These are phyloP conservation scores for Straminergon stramineum DNA, from an alignment of 225 moss, liverwort and hornwort species.

Conservation along the genomic window DNA sequence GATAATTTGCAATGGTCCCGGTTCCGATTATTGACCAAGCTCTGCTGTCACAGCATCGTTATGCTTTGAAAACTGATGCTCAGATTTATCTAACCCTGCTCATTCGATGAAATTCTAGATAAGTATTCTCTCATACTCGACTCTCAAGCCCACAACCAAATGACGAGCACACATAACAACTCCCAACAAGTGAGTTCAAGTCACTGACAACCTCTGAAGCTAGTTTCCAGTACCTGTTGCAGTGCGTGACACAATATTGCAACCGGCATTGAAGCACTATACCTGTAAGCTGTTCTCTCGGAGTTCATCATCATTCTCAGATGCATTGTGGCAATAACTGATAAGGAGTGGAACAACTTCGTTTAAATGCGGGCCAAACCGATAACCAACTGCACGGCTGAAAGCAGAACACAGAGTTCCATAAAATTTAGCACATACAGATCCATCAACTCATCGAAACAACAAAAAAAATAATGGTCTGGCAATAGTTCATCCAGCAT, in stretches of 20 bases:
- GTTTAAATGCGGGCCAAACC: constrained; percentile 93
- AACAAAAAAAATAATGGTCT: neutral
- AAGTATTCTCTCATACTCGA: neutral
- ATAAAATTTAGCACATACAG: neutral
- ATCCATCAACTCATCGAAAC: neutral
- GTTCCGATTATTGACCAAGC: neutral
- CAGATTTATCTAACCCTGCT: neutral
- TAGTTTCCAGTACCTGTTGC: neutral
- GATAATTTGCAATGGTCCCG: neutral
- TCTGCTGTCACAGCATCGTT: neutral
- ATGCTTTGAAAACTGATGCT: neutral
- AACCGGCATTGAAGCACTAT: constrained; percentile 1
- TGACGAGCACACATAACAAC: neutral
- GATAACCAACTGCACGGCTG: constrained; percentile 97
- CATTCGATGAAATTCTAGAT: neutral
- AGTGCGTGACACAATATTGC: neutral
- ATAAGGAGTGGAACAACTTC: constrained; percentile 95
- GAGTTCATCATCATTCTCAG: constrained; percentile 98
- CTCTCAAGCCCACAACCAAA: neutral
- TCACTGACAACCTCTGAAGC: neutral
- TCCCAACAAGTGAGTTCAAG: neutral
- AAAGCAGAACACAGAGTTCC: constrained; percentile 7
- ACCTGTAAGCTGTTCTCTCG: constrained; percentile 99
- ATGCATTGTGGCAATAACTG: constrained; percentile 92
- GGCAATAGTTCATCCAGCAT: neutral